A percentile compares a stretch with the other conserved stretches of the same genome.
Conservation (phyloP, 257 asterid species). For the Lycium barbarum region DNA sequence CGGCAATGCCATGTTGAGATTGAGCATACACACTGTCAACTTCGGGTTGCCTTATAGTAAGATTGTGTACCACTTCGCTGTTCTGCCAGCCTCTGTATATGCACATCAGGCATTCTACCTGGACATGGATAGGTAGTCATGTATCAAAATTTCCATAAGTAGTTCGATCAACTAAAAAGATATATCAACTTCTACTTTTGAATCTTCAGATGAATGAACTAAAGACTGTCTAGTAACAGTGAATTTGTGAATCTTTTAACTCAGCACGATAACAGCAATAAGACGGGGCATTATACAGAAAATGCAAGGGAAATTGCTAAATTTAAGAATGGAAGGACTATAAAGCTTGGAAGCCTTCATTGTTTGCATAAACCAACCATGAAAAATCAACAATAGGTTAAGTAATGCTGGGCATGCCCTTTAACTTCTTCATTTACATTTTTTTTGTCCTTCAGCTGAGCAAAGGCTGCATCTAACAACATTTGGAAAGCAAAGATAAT, state of each 20-base stretch:
- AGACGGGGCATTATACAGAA: neutral
- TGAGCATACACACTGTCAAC: conserved; percentile 49
- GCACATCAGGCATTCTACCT: conserved; percentile 98
- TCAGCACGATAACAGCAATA: neutral
- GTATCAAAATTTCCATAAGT: neutral
- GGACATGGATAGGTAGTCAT: conserved; percentile 34
- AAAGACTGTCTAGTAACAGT: neutral
- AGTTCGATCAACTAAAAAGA: neutral
- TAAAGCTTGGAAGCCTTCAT: neutral
- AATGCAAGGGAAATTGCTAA: neutral
- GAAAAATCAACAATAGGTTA: neutral
- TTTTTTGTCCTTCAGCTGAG: neutral
- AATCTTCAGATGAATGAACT: neutral
- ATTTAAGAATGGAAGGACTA: neutral
- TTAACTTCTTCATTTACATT: conserved; percentile 1
- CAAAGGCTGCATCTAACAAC: neutral
- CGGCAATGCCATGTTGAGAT: conserved; percentile 34
- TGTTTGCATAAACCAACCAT: neutral
- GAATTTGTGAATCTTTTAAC: neutral
- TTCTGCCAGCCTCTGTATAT: conserved; percentile 79
- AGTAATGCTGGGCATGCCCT: neutral
- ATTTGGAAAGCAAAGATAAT: neutral
- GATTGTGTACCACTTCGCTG: conserved; percentile 50
- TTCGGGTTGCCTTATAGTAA: conserved; percentile 51
- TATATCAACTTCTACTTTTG: neutral